Evolutionary conservation across 805 yeast genomes (phyloP).

Genomic region (Candida pseudoglaebosa): DNA sequence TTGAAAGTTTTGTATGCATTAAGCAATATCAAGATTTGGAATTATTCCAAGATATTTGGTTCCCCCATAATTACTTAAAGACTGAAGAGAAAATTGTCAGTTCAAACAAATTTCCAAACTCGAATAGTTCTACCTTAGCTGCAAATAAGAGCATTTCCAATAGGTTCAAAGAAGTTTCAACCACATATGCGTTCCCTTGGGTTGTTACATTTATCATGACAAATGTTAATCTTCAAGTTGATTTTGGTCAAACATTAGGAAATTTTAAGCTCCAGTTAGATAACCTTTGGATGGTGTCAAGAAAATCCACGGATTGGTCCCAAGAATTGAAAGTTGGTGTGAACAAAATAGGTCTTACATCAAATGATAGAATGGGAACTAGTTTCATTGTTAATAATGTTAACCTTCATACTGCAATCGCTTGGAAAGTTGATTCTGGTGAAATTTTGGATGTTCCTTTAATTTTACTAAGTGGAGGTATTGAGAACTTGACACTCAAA

Average conservation of each 20-base stretch:
- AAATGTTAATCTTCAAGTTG: constrained; percentile 54
- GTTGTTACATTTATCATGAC: constrained; percentile 53
- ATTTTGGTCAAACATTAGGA: constrained; percentile 84
- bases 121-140: constrained; percentile 15
- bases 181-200: constrained; percentile 73
- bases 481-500: constrained; percentile 54
- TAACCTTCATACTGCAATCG: constrained; percentile 59
- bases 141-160: constrained; percentile 37
- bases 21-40: constrained; percentile 86
- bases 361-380: constrained; percentile 83
- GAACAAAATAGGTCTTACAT: constrained; percentile 45
- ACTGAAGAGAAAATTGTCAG: background rate
- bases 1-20: constrained; percentile 63
- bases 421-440: constrained; percentile 55
- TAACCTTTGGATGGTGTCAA: constrained; percentile 63
- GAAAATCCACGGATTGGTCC: constrained; percentile 64
- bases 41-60: constrained; percentile 80
- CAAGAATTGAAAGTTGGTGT: constrained; percentile 66
- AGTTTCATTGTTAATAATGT: constrained; percentile 46
- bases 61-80: constrained; percentile 33
- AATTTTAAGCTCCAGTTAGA: constrained; percentile 51
- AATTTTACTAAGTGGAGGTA: constrained; percentile 55
- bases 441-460: constrained; percentile 56
- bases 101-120: background rate
- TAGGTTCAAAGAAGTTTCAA: constrained; percentile 53